Base-by-base conservation (phyloP, 2,329 filamentous ascomycete genomes). In the Talaromyces sp. region DNA sequence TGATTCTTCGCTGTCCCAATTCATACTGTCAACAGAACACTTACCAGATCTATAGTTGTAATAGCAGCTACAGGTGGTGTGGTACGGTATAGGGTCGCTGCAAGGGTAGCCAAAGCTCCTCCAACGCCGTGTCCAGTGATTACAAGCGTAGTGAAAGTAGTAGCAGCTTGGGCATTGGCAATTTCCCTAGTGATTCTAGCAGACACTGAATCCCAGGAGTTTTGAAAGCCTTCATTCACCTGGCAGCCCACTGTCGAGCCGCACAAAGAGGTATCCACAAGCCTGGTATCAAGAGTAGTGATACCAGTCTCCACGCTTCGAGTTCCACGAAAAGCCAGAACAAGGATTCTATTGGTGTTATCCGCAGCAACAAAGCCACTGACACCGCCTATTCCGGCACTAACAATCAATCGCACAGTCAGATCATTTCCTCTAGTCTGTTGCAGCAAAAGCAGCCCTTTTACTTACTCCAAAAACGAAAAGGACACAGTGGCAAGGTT, bases 351-450 rank as follows among this genome's bases (percentile, higher is more conserved):
- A 66, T 81, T 81, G 41, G 78, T 81, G 4, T 73, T 69, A 71
- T 84, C 82, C 37, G 76, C 71, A 24, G 81, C 81, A 2, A 84
- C 74, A 69, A 79, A 83, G 59, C 82, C 82, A 1, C 81, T 81
- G 1, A 78, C 74, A 66, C 83, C 82, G 45, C 70, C 69, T 5
- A 49, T 66, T 13, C 65, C 57, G 16, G 43, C 27, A 8, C 47
- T 67, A 33, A 33, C 13, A 16, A 47, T 13, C 19, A 37, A 31
- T 31, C 27, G 5, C 27, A 31, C 27, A 31, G 27, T 31, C 5
- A 31, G 27, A 31, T 31, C 27, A 31, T 31, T 31, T 31, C 27
- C 27, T 31, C 35, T 37, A n/a, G 8, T 9, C 49, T 52, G 14
- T 8, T 9, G 50, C 50, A 35, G 4, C 27, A 13, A 9, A 8